Evolutionary conservation across 228 moss, liverwort and hornwort species (phyloP).

Genomic region (Sphagnum fallax): DNA sequence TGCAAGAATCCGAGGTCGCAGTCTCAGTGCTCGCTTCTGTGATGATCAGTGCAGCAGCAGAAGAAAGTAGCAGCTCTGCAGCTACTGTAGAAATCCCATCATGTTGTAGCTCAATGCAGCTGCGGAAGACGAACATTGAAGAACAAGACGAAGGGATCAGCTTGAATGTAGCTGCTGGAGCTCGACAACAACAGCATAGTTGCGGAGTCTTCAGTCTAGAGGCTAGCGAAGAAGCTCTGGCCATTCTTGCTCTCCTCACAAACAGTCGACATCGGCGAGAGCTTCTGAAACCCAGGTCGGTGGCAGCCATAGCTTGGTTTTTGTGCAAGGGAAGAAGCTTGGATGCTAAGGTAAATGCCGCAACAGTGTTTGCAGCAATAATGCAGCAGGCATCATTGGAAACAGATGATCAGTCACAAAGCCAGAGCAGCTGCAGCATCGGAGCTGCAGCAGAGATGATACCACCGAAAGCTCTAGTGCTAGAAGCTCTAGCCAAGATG

Average conservation of each 20-base stretch:
- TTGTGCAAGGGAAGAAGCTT: slow-evolving; percentile 20
- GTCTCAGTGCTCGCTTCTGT: neutral
- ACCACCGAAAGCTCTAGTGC: neutral
- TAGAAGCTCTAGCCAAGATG: slow-evolving; percentile 29
- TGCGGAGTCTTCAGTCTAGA: slow-evolving; percentile 9
- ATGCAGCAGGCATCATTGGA: too few relatives aligned
- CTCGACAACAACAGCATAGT: slow-evolving; percentile 13
- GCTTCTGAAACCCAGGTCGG: slow-evolving; percentile 20
- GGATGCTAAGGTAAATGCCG: slow-evolving; percentile 30
- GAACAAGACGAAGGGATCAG: too few relatives aligned
- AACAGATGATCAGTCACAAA: slow-evolving; percentile 10
- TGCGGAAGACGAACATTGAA: too few relatives aligned
- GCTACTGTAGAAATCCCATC: too few relatives aligned
- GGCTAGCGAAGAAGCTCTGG: neutral
- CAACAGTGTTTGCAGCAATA: slow-evolving; percentile 7
- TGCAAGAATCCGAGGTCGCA: neutral
- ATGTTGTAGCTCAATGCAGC: too few relatives aligned
- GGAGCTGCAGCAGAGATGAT: too few relatives aligned
- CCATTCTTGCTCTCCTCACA: neutral
- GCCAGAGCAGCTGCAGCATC: neutral
- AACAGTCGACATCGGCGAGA: slow-evolving; percentile 11
- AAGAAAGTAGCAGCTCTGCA: too few relatives aligned
- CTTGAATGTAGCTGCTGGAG: neutral
- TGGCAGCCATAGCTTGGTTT: slow-evolving; percentile 29
- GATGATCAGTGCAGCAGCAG: neutral